Conservation (phyloP, 2,329 filamentous ascomycete species). For the Microcyclospora tardicrescens region DNA sequence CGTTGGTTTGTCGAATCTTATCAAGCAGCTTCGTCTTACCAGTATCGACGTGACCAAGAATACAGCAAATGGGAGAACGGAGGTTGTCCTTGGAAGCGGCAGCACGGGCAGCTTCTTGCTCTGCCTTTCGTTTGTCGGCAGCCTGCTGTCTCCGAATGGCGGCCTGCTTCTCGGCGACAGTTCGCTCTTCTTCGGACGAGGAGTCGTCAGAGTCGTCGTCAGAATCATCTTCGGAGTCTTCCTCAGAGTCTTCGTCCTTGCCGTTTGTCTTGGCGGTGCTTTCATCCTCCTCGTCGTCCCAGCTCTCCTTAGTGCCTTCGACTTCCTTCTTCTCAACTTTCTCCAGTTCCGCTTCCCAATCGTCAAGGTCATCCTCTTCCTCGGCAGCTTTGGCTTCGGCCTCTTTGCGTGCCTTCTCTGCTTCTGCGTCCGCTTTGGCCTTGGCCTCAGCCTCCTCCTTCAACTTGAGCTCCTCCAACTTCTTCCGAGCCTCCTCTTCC, state of each 20-base stretch:
- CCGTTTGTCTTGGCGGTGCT: constrained; percentile 17
- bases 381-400: constrained; percentile 54
- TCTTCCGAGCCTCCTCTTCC: constrained; percentile 43
- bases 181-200: constrained; percentile 58
- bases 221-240: constrained; percentile 30
- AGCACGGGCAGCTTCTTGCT: constrained; percentile 81
- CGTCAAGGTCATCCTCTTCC: constrained; percentile 55
- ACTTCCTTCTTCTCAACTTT: constrained; percentile 40
- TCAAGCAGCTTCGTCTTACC: constrained; percentile 99
- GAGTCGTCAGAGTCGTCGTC: constrained; percentile 42
- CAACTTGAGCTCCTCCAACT: constrained; percentile 40
- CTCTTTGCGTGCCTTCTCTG: constrained; percentile 54
- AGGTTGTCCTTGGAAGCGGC: constrained; percentile 88
- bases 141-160: constrained; percentile 76
- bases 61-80: constrained; percentile 97
- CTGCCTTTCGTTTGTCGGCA: constrained; percentile 74
- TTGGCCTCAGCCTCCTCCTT: constrained; percentile 49
- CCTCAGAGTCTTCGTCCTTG: constrained; percentile 28
- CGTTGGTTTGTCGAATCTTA: constrained; percentile 96
- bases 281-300: constrained; percentile 76
- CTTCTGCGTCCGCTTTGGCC: constrained; percentile 64
- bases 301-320: constrained; percentile 79
- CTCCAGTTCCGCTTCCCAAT: constrained; percentile 77
- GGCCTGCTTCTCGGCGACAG: constrained; percentile 60
- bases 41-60: constrained; percentile 98